Percentiles rank a stretch among this genome's conserved stretches.
phyloP scores from a whole-genome alignment of 352 stramenopile genomes.

The Phytophthora quininea region DNA sequence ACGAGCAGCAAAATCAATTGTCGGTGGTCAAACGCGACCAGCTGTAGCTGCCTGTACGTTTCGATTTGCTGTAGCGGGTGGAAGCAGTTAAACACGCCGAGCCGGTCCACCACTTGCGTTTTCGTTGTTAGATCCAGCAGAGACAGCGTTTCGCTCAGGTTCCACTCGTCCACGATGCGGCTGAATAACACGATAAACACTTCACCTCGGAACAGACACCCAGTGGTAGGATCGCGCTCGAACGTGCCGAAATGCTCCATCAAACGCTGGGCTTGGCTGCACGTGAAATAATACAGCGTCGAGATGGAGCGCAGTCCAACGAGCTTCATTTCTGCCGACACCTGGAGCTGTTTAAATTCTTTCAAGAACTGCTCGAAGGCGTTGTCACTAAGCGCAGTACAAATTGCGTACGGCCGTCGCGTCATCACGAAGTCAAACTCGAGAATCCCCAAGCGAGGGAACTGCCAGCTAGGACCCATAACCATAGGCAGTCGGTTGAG shows the following conservation, averaged over 20 bases:
- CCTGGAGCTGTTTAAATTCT: conserved; percentile 78
- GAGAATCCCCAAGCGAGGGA: conserved; percentile 65
- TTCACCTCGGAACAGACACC: conserved; percentile 62
- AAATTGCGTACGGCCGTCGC: conserved; percentile 54
- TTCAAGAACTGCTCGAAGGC: conserved; percentile 80
- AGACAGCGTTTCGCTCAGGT: conserved; percentile 67
- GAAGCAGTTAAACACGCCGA: conserved; percentile 69
- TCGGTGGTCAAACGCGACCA: conserved; percentile 58
- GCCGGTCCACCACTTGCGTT: conserved; percentile 63
- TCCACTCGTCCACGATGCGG: conserved; percentile 73
- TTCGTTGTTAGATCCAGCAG: conserved; percentile 70
- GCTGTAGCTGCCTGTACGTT: conserved; percentile 52
- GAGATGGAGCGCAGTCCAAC: conserved; percentile 74
- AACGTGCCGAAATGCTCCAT: conserved; percentile 86
- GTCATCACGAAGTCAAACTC: conserved; percentile 82
- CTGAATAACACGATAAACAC: conserved; percentile 77
- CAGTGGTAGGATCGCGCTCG: conserved; percentile 59
- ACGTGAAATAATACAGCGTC: conserved; percentile 74
- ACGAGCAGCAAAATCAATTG: conserved; percentile 62
- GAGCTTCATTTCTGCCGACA: conserved; percentile 67
- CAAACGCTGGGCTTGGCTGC: conserved; percentile 66
- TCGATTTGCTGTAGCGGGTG: conserved; percentile 64
- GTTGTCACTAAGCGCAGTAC: conserved; percentile 64
- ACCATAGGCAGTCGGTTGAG: conserved; percentile 66
- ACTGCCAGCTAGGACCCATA: conserved; percentile 61